Evolutionary conservation across 2,329 filamentous ascomycete species (phyloP).

Genomic region (Claviceps monticola): DNA sequence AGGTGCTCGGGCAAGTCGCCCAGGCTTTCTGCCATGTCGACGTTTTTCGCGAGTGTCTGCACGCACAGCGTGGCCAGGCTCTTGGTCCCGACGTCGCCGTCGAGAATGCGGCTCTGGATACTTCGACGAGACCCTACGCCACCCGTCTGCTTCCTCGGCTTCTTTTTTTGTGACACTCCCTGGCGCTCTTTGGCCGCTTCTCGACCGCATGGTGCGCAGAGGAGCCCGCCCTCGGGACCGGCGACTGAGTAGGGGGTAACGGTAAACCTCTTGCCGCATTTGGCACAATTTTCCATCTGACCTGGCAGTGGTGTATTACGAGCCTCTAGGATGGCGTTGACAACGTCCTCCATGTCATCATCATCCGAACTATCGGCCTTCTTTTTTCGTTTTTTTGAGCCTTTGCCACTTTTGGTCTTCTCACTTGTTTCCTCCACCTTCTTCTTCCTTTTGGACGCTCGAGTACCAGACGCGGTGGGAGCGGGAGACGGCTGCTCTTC

Average conservation of each 20-base stretch:
- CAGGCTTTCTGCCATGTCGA: conserved; percentile 47
- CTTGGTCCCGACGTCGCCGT: conserved; percentile 60
- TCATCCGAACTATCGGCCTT: conserved; percentile 24
- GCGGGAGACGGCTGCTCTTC: conserved; percentile 15
- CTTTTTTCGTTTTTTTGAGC: conserved; percentile 39
- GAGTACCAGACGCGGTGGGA: conserved; percentile 13
- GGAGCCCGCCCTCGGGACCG: conserved; percentile 70
- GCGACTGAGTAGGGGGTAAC: conserved; percentile 80
- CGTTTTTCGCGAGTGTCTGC: conserved; percentile 48
- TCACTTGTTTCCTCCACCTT: conserved; percentile 40
- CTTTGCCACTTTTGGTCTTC: conserved; percentile 49
- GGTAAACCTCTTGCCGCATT: conserved; percentile 78
- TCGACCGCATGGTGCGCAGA: conserved; percentile 72
- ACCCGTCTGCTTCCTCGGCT: conserved; percentile 33
- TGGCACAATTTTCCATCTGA: conserved; percentile 77
- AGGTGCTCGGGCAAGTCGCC: conserved; percentile 41
- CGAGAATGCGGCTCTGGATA: conserved; percentile 70
- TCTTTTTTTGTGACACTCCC: conserved; percentile 22
- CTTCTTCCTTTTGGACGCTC: conserved; percentile 22
- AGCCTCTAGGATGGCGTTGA: conserved; percentile 33
- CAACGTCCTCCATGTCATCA: conserved; percentile 31
- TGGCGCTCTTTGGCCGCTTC: conserved; percentile 51
- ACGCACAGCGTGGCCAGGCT: conserved; percentile 50
- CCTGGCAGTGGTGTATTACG: conserved; percentile 50
- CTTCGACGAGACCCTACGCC: conserved; percentile 55